Evolutionary conservation across 2,329 filamentous ascomycete genomes (phyloP).

Genomic region (Sporothrix pallida): DNA sequence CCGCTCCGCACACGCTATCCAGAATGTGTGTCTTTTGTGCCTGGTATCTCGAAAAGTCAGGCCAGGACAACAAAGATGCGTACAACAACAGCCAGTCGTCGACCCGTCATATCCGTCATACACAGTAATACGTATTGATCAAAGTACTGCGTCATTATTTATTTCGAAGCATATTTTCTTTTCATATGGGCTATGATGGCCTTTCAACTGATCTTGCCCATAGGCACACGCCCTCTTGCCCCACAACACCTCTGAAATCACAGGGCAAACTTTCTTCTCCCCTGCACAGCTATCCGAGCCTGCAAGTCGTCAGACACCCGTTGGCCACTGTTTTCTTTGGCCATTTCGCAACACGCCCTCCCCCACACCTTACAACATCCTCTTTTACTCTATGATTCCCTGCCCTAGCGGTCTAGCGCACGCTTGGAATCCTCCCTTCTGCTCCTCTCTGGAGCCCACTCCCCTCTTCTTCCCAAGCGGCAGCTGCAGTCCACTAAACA

Average conservation of each 20-base stretch:
- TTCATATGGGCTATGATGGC: not conserved
- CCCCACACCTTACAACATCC: conserved; percentile 24
- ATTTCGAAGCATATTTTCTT: not conserved
- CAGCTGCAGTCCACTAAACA: not conserved
- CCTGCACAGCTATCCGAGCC: conserved; percentile 2
- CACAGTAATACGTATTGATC: not conserved
- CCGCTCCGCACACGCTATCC: conserved; percentile 22
- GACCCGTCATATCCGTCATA: conserved; percentile 1
- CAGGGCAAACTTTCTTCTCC: not conserved
- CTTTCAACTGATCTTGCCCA: not conserved
- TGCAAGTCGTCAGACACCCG: conserved; percentile 12
- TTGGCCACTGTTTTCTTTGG: not conserved
- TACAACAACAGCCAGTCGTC: not conserved
- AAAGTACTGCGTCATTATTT: not conserved
- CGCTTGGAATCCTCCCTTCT: conserved; percentile 2
- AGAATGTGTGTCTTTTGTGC: not conserved
- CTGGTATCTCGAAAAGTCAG: not conserved
- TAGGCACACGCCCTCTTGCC: not conserved
- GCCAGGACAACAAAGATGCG: not conserved
- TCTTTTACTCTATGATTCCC: conserved; percentile 3
- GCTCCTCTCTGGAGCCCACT: not conserved
- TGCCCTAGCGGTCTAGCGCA: conserved; percentile 23
- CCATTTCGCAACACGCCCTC: not conserved
- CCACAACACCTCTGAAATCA: conserved; percentile 7
- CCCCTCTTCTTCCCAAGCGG: not conserved